phyloP scores from a whole-genome alignment of 805 yeast genomes.

The Kurtzmaniella cleridarum region DNA sequence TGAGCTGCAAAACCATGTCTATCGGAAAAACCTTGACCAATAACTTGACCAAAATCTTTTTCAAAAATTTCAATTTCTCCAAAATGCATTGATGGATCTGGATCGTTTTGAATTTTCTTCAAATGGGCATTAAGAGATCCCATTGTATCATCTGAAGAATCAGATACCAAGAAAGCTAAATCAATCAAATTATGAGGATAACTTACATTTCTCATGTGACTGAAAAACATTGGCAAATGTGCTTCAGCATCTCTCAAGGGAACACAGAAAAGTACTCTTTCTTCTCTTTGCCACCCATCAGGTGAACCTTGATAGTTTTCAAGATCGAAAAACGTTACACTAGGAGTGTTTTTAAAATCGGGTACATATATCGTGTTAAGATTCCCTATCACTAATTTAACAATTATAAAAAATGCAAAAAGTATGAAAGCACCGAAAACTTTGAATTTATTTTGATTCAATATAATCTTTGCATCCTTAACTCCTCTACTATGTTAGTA shows the following conservation, averaged over 20 bases:
- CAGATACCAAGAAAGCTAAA: constrained; percentile 79
- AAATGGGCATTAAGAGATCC: constrained; percentile 55
- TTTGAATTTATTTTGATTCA: not conserved
- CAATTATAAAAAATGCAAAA: not conserved
- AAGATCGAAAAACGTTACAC: constrained; percentile 70
- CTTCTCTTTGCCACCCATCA: constrained; percentile 75
- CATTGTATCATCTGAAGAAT: constrained; percentile 85
- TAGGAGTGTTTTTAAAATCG: constrained; percentile 20
- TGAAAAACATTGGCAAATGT: constrained; percentile 85
- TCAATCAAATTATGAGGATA: constrained; percentile 87
- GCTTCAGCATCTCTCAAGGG: constrained; percentile 90
- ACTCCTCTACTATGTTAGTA: not conserved
- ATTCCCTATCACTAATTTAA: constrained; percentile 9
- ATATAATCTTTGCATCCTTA: not conserved
- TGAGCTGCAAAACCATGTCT: constrained; percentile 96
- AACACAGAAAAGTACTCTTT: constrained; percentile 77
- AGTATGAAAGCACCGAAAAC: not conserved
- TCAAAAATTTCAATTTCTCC: constrained; percentile 85
- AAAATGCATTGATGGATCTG: constrained; percentile 57
- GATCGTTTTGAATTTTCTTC: constrained; percentile 57
- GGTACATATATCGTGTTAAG: constrained; percentile 24
- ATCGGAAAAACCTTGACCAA: constrained; percentile 83
- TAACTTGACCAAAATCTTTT: constrained; percentile 84
- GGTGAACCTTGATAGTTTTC: constrained; percentile 57
- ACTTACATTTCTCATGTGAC: constrained; percentile 71